Conservation (phyloP, 2,329 filamentous ascomycete species). For the Claviceps sp. region DNA sequence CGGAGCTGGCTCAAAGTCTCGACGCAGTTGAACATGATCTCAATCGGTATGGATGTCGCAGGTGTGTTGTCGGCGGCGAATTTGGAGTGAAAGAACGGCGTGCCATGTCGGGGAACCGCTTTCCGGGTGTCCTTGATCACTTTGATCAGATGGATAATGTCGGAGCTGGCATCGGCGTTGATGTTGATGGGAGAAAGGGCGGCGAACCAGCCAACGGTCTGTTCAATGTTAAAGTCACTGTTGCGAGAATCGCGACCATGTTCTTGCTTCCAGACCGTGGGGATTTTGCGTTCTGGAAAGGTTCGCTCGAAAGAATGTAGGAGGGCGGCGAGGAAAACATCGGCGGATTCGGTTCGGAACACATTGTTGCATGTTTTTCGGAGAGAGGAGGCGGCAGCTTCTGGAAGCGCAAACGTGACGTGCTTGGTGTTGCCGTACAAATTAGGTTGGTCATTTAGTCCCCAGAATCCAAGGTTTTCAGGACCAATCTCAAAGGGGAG, state of each 20-base stretch:
- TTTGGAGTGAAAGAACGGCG: conserved; percentile 35
- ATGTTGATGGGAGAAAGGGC: conserved; percentile 38
- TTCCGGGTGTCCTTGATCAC: conserved; percentile 39
- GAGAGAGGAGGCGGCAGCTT: conserved; percentile 28
- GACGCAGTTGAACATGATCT: conserved; percentile 45
- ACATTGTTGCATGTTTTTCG: conserved; percentile 29
- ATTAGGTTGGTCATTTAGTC: conserved; percentile 26
- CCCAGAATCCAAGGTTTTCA: conserved; percentile 35
- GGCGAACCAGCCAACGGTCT: conserved; percentile 49
- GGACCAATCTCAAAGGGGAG: conserved; percentile 27
- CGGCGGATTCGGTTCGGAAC: conserved; percentile 37
- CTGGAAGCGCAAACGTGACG: conserved; percentile 28
- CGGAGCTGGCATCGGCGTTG: conserved; percentile 28
- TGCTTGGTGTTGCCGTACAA: conserved; percentile 30
- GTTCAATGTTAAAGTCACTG: conserved; percentile 34
- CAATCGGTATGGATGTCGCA: conserved; percentile 33
- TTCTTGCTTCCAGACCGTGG: conserved; percentile 42
- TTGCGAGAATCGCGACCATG: conserved; percentile 32
- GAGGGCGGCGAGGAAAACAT: conserved; percentile 40
- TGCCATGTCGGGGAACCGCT: conserved; percentile 28
- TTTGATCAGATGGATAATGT: conserved; percentile 37
- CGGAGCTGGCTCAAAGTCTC: conserved; percentile 36
- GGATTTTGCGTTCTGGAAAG: conserved; percentile 37
- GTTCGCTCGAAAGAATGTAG: conserved; percentile 41
- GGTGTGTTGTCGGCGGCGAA: conserved; percentile 23